phyloP scores from a whole-genome alignment of 306 rosid species.

The Castanea mollissima region DNA sequence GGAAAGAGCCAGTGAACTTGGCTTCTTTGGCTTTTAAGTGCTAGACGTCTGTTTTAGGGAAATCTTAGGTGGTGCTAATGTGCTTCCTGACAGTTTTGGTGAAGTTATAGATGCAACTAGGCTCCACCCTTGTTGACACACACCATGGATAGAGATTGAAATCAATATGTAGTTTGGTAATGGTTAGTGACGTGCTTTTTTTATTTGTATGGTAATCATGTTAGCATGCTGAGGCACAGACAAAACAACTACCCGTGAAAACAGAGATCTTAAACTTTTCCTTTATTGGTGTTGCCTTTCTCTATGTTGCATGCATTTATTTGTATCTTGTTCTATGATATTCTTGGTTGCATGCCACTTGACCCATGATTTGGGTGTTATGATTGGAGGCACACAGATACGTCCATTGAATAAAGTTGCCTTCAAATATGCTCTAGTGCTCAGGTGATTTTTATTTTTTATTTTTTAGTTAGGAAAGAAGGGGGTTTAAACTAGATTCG shows the following conservation, averaged over 20 bases:
- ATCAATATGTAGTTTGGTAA: neutral
- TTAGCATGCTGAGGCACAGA: neutral
- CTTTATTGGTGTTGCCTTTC: neutral
- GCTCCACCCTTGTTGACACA: constrained; percentile 7
- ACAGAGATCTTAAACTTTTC: neutral
- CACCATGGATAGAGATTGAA: neutral
- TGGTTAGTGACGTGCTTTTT: neutral
- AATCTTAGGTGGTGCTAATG: constrained; percentile 7
- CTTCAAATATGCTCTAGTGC: neutral
- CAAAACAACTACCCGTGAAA: neutral
- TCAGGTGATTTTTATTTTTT: neutral
- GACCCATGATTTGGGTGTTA: neutral
- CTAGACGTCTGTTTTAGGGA: neutral
- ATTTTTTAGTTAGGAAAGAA: neutral
- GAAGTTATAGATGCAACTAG: constrained; percentile 28
- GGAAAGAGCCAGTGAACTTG: constrained; percentile 62
- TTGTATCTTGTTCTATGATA: neutral
- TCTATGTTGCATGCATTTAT: too few relatives aligned
- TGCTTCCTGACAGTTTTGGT: constrained; percentile 27
- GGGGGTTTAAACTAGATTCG: too few relatives aligned
- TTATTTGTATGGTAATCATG: neutral
- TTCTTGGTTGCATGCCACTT: neutral
- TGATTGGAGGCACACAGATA: neutral
- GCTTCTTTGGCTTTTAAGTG: constrained; percentile 46
- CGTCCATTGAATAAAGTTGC: neutral